A percentile compares a stretch with the other conserved stretches of the same genome.
These are phyloP conservation scores for Pseudopithomyces chartarum DNA, from an alignment of 2,329 filamentous ascomycete species.

Conservation along the genomic window DNA sequence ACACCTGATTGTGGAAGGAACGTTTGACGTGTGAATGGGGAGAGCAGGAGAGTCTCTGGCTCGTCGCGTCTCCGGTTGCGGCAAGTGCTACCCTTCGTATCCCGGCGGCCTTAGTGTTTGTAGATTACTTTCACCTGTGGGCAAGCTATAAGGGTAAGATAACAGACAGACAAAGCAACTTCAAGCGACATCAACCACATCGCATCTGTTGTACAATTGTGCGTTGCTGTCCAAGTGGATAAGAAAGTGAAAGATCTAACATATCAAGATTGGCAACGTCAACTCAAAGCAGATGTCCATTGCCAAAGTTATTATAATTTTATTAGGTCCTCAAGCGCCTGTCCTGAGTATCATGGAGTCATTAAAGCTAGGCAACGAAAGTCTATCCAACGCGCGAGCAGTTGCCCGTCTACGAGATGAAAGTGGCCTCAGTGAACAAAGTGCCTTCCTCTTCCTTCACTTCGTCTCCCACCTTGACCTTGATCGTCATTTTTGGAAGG, in stretches of 20 bases:
- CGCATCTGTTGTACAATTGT: too few species aligned
- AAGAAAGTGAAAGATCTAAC: too few species aligned
- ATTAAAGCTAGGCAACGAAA: conserved; percentile 38
- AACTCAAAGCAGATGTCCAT: background rate
- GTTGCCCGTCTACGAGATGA: conserved; percentile 69
- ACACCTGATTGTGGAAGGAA: background rate
- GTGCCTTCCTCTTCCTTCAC: conserved; percentile 77
- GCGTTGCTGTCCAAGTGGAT: too few species aligned
- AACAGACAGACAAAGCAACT: too few species aligned
- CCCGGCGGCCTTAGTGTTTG: too few species aligned
- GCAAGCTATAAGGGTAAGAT: too few species aligned
- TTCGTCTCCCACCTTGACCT: conserved; percentile 82
- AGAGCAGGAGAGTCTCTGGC: too few species aligned
- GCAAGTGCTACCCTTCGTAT: background rate
- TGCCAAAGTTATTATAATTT: conserved; percentile 16
- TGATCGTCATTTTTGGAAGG: conserved; percentile 72
- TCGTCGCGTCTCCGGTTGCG: background rate
- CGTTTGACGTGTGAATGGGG: background rate
- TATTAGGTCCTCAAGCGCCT: conserved; percentile 42
- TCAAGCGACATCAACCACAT: too few species aligned
- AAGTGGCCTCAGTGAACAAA: conserved; percentile 91
- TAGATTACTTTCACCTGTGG: too few species aligned
- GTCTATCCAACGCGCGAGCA: conserved; percentile 17
- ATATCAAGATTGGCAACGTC: too few species aligned
- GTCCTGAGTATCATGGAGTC: conserved; percentile 30